Percentiles rank a stretch among this genome's conserved stretches.
Conservation (phyloP, 176 grass and related monocot genomes). For the Ensete glaucum region DNA sequence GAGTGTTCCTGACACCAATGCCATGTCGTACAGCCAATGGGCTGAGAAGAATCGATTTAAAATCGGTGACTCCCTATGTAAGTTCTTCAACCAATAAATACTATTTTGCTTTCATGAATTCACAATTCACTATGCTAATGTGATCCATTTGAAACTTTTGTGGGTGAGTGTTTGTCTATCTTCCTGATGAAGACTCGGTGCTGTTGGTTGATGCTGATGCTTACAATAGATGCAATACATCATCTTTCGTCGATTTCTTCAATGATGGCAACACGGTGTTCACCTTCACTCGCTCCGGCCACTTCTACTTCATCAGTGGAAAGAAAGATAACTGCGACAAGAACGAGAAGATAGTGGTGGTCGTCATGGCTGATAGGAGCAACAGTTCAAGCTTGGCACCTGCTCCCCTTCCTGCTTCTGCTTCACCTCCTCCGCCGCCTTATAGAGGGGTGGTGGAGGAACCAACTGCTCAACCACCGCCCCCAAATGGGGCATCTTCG, state of each 20-base stretch:
- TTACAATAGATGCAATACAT: slow-evolving; percentile 48
- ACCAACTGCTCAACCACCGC: slow-evolving; percentile 10
- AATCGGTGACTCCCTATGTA: slow-evolving; percentile 66
- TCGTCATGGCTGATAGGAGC: slow-evolving; percentile 47
- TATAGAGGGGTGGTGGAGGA: background rate
- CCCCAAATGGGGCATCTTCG: slow-evolving; percentile 15
- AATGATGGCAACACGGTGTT: slow-evolving; percentile 73
- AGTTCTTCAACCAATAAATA: background rate
- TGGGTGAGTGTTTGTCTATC: slow-evolving; percentile 57
- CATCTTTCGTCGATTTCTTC: slow-evolving; percentile 45
- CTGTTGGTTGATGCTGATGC: slow-evolving; percentile 46
- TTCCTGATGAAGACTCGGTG: slow-evolving; percentile 61
- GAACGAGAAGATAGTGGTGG: slow-evolving; percentile 60
- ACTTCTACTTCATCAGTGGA: slow-evolving; percentile 89
- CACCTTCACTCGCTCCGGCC: slow-evolving; percentile 60
- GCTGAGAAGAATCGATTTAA: slow-evolving; percentile 67
- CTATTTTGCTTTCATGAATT: too few relatives aligned
- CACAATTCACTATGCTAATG: too few relatives aligned
- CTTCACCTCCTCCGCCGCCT: slow-evolving; percentile 6
- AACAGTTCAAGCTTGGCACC: background rate
- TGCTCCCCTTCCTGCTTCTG: slow-evolving; percentile 19
- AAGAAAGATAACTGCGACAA: slow-evolving; percentile 69
- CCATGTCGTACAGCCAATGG: slow-evolving; percentile 53
- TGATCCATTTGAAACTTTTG: background rate
- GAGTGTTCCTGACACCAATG: slow-evolving; percentile 32